A percentile compares a stretch with the other conserved stretches of the same genome.
These are phyloP conservation scores for Coccomyxa subellipsoidea DNA, from an alignment of 163 green algal genomes.

Conservation along the genomic window DNA sequence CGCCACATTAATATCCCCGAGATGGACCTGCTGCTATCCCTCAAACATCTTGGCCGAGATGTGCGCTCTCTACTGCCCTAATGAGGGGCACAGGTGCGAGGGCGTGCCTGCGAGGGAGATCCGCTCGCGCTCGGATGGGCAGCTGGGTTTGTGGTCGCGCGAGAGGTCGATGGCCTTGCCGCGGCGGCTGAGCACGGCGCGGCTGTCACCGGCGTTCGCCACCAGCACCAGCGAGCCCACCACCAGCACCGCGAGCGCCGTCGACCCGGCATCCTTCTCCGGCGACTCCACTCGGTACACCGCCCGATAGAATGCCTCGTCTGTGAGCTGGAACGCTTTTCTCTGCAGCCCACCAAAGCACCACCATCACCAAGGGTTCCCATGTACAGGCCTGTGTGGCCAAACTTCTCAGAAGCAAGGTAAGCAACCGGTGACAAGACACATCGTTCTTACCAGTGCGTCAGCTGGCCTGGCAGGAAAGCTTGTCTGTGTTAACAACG, in stretches of 20 bases:
- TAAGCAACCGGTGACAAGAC: not conserved
- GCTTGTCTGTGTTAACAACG: conserved; percentile 23
- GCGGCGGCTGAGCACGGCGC: conserved; percentile 68
- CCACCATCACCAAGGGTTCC: too few species aligned
- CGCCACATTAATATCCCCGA: too few species aligned
- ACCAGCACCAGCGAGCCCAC: conserved; percentile 41
- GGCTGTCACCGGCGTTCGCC: conserved; percentile 79
- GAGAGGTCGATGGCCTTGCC: conserved; percentile 49
- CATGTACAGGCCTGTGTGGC: too few species aligned
- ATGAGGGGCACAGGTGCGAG: too few species aligned
- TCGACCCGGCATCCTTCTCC: conserved; percentile 34
- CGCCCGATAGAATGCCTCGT: conserved; percentile 21
- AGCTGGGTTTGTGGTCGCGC: conserved; percentile 63
- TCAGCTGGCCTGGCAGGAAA: conserved; percentile 30
- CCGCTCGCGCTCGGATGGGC: not conserved
- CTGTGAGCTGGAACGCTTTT: conserved; percentile 19
- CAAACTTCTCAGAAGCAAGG: not conserved
- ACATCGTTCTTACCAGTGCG: conserved; percentile 28
- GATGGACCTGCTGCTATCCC: too few species aligned
- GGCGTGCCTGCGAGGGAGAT: not conserved
- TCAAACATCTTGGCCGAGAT: too few species aligned
- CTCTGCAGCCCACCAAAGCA: not conserved
- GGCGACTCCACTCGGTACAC: conserved; percentile 7
- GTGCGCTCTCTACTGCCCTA: too few species aligned
- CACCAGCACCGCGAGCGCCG: conserved; percentile 40